Base-by-base conservation (phyloP, 768 basidiomycete genomes). In the Arthromyces matolae region DNA sequence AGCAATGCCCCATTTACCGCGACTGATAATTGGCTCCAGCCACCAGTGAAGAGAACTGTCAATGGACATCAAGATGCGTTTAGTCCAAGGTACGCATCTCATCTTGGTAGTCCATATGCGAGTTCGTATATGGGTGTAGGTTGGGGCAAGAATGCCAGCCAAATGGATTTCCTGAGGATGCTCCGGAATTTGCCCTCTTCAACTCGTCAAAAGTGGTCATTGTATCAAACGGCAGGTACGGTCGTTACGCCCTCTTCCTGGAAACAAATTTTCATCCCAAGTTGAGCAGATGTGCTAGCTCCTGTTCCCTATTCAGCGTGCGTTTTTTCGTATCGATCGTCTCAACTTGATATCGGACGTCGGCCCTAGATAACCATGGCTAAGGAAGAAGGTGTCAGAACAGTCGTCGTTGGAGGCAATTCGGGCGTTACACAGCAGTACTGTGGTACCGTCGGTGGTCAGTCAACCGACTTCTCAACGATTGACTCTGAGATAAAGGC, bases 371-470 rank as follows among this genome's bases (percentile, higher is more conserved):
- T 81, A 51, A 77, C 79, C 19, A 80, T 84, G 79, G 61, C 73
- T 0, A 83, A 82, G 60, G 64, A 71, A 32, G 78, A 83, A 50
- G 78, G 79, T 25, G 75, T 72, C 20, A 77, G 67, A 56, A 79
- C 76, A 6, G 75, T 77, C n/a, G 79, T 83, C 3, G 54, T 79
- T n/a, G 80, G 79, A 20, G 81, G 80, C 28, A 72, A 72, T 55
- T 57, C 68, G 9, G 69, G 63, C 40, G 62, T 72, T 8, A 61
- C 59, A 31, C 81, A 82, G 54, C 71, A 81, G 55, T 83, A 81
- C 57, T 80, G 78, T 52, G 81, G 81, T 16, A 77, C 72, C 29
- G 80, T 83, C 24, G 81, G 80, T n/a, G 81, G 81, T 0, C 78
- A 84, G 62, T 80, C 78, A 4, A 75, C 76, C 2, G 73, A 76